Conservation (phyloP, 2,329 filamentous ascomycete genomes). For the Ascochyta clinopodiicola region DNA sequence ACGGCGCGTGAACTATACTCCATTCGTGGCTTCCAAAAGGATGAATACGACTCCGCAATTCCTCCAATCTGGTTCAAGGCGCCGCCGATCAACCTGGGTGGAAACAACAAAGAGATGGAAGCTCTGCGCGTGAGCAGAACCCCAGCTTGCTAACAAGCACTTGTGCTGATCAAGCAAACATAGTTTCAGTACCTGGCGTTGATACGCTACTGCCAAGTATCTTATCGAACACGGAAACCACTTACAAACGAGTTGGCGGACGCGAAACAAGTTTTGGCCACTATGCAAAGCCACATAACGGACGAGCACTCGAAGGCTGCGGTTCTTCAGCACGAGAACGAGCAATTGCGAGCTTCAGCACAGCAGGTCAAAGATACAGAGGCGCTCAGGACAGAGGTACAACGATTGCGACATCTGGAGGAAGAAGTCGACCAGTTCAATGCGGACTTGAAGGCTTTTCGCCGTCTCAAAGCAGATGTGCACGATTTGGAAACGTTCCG, state of each 20-base stretch:
- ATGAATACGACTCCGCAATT: slow-evolving; percentile 53
- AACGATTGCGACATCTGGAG: slow-evolving; percentile 28
- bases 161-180: slow-evolving; percentile 13
- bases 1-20: slow-evolving; percentile 51
- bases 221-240: slow-evolving; percentile 28
- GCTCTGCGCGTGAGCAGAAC: slow-evolving; percentile 49
- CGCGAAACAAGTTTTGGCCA: slow-evolving; percentile 34
- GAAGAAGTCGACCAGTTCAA: slow-evolving; percentile 24
- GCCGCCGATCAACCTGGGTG: slow-evolving; percentile 54
- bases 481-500: slow-evolving; percentile 30
- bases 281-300: slow-evolving; percentile 44
- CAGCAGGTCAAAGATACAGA: slow-evolving; percentile 11
- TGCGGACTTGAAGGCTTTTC: slow-evolving; percentile 11
- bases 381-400: slow-evolving; percentile 20
- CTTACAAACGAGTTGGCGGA: slow-evolving; percentile 19
- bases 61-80: slow-evolving; percentile 52
- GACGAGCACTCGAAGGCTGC: slow-evolving; percentile 42
- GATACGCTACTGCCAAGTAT: slow-evolving; percentile 35
- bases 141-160: neutral
- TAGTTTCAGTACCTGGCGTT: slow-evolving; percentile 57
- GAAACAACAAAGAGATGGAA: slow-evolving; percentile 46
- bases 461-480: slow-evolving; percentile 22
- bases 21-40: slow-evolving; percentile 52
- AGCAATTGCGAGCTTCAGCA: slow-evolving; percentile 20
- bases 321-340: slow-evolving; percentile 30